A percentile compares a stretch with the other conserved stretches of the same genome.
These are phyloP conservation scores for Talaromyces sp. DNA, from an alignment of 2,329 filamentous ascomycete species.

Conservation along the genomic window DNA sequence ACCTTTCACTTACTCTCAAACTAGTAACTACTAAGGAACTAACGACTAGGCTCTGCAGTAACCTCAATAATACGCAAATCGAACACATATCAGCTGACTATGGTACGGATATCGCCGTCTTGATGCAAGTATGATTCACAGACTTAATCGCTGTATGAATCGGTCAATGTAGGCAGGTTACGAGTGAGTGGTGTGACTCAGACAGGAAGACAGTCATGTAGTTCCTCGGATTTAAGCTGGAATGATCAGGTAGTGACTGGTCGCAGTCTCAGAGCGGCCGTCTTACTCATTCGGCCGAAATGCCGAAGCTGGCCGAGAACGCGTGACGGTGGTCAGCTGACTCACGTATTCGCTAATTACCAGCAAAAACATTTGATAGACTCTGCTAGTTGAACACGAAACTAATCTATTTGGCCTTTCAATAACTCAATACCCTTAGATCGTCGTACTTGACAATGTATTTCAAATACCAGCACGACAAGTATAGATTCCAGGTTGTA, in stretches of 20 bases:
- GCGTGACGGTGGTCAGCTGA: conserved; percentile 6
- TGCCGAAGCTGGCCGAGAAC: conserved; percentile 10
- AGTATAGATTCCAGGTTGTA: background rate
- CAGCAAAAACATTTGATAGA: no score
- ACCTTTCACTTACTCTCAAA: no score
- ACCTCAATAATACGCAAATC: background rate
- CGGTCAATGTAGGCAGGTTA: background rate
- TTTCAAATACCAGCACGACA: background rate
- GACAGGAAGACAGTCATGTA: background rate
- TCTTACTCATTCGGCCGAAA: background rate
- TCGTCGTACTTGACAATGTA: background rate
- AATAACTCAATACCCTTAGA: background rate
- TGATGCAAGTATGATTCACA: background rate
- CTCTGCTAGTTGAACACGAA: background rate
- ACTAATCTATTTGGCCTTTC: background rate
- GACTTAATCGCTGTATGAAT: background rate
- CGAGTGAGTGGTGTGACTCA: no score
- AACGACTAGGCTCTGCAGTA: no score
- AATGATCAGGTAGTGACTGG: conserved; percentile 1
- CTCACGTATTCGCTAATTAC: background rate
- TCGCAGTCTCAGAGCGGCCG: background rate
- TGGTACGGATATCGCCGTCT: conserved; percentile 5
- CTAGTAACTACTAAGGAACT: no score
- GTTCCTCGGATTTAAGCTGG: background rate
- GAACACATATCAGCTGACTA: conserved; percentile 1